Evolutionary conservation across 2,329 filamentous ascomycete genomes (phyloP).

Genomic region (Lachnellula willkommii): DNA sequence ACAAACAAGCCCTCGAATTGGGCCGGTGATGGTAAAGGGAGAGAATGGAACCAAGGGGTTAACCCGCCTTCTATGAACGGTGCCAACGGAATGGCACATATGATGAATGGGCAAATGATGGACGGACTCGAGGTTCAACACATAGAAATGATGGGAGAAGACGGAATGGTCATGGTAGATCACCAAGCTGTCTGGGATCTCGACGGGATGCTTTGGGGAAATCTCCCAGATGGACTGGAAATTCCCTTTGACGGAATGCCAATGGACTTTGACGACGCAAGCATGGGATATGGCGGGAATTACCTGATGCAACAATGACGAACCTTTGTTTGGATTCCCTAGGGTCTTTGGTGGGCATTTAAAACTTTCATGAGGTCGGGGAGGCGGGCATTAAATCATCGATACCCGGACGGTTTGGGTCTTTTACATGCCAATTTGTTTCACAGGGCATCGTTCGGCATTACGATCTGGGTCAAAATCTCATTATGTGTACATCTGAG

Average conservation of each 20-base stretch:
- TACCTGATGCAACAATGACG: conserved; percentile 26
- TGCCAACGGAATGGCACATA: conserved; percentile 27
- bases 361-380: background rate
- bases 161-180: conserved; percentile 49
- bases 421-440: background rate
- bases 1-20: conserved; percentile 29
- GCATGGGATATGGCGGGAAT: conserved; percentile 17
- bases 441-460: background rate
- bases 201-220: conserved; percentile 51
- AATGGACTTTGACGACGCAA: conserved; percentile 21
- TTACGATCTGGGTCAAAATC: background rate
- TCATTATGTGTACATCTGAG: conserved; percentile 4
- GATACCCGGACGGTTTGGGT: background rate
- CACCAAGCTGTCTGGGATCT: conserved; percentile 52
- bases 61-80: conserved; percentile 12
- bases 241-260: conserved; percentile 30
- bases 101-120: conserved; percentile 20
- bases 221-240: conserved; percentile 35
- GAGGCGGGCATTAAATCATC: background rate
- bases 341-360: background rate
- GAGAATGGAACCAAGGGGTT: conserved; percentile 10
- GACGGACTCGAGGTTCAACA: conserved; percentile 34
- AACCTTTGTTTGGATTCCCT: background rate
- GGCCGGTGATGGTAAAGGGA: conserved; percentile 32
- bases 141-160: conserved; percentile 44